A percentile compares a stretch with the other conserved stretches of the same genome.
phyloP scores from a whole-genome alignment of 2,329 filamentous ascomycete species.

The Zymoseptoria crescenta region DNA sequence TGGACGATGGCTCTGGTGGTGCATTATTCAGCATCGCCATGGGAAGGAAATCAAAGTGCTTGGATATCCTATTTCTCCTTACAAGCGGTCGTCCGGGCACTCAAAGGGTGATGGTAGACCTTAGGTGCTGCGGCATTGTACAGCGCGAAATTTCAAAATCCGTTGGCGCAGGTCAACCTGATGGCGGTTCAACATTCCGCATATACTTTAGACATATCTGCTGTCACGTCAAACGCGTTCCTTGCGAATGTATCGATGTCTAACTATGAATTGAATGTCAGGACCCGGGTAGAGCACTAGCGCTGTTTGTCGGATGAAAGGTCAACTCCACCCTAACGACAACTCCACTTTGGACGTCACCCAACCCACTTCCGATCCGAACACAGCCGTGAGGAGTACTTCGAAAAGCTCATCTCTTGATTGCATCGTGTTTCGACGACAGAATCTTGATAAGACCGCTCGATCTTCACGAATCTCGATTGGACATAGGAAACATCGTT shows the following conservation, averaged over 20 bases:
- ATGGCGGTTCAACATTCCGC: no score
- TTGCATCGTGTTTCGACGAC: background rate
- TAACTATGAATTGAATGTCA: no score
- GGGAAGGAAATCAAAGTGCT: background rate
- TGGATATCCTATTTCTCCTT: background rate
- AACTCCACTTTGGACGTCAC: background rate
- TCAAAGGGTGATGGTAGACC: background rate
- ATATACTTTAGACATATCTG: no score
- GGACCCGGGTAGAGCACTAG: background rate
- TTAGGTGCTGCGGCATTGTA: background rate
- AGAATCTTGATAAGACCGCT: no score
- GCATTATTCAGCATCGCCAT: no score
- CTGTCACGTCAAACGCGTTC: no score
- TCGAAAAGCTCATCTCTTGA: background rate
- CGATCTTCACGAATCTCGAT: no score
- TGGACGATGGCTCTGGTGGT: no score
- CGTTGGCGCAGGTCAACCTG: background rate
- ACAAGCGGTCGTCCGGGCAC: background rate
- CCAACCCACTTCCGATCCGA: background rate
- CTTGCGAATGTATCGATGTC: no score
- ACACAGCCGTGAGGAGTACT: background rate
- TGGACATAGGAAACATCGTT: no score
- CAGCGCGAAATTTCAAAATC: background rate
- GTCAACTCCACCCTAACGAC: background rate
- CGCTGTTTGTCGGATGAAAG: background rate